Percentiles rank a stretch among this genome's conserved stretches.
phyloP scores from a whole-genome alignment of 2,329 filamentous ascomycete species.

The Pseudogymnoascus sp. region DNA sequence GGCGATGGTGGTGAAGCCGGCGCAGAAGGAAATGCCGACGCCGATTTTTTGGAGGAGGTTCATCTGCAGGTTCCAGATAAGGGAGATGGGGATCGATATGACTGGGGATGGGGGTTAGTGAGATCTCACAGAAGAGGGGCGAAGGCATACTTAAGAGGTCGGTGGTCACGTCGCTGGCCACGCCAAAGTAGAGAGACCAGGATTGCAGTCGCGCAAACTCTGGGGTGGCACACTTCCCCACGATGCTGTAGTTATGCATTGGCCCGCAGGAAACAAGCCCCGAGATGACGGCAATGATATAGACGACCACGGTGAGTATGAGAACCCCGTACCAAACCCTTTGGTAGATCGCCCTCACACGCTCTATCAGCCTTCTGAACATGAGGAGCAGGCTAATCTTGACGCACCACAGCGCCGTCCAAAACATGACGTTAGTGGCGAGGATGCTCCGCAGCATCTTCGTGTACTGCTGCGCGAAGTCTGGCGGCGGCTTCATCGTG shows the following conservation, averaged over 20 bases:
- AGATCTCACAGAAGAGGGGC: neutral
- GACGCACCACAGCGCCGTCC: neutral
- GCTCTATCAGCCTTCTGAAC: neutral
- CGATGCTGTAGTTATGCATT: neutral
- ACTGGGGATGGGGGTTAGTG: neutral
- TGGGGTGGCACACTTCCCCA: neutral
- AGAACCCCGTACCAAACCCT: neutral
- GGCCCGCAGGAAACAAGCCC: neutral
- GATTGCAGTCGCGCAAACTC: neutral
- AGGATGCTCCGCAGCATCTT: neutral
- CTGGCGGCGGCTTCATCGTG: neutral
- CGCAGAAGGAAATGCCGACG: neutral
- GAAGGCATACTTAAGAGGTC: neutral
- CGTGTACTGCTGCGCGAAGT: neutral
- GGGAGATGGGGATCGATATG: neutral
- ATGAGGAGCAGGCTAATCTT: neutral
- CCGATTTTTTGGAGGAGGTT: neutral
- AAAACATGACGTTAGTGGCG: neutral
- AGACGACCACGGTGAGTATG: neutral
- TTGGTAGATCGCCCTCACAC: neutral
- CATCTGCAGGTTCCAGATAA: neutral
- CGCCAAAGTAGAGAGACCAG: neutral
- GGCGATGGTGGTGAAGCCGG: neutral
- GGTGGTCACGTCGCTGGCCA: neutral
- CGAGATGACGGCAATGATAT: neutral